These are phyloP conservation scores for Globisporangium okanoganense DNA, from an alignment of 352 stramenopile genomes.

Conservation along the genomic window DNA sequence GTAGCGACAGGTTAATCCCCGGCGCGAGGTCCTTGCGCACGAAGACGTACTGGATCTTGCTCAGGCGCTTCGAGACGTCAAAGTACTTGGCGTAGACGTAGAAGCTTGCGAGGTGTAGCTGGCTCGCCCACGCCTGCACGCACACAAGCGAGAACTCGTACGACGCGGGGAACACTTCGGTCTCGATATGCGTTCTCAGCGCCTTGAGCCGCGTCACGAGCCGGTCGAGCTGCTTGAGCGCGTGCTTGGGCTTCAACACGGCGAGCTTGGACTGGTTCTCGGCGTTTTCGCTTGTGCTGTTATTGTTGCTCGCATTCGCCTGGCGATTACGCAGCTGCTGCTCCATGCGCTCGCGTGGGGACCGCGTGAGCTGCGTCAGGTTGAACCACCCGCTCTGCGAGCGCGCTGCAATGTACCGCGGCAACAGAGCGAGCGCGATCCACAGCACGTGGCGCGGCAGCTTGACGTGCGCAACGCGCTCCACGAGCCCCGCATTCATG, in stretches of 20 bases:
- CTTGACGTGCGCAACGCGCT: conserved; percentile 27
- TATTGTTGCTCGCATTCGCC: conserved; percentile 14
- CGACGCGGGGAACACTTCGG: conserved; percentile 39
- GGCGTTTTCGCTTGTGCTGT: not conserved
- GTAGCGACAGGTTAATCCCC: conserved; percentile 61
- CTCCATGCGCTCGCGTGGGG: conserved; percentile 74
- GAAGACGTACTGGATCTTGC: conserved; percentile 76
- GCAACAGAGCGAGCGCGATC: conserved; percentile 53
- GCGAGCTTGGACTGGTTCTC: conserved; percentile 2
- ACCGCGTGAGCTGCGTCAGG: conserved; percentile 54
- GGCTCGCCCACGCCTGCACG: conserved; percentile 43
- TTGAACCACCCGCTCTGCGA: conserved; percentile 73
- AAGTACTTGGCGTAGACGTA: conserved; percentile 77
- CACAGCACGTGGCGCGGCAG: conserved; percentile 44
- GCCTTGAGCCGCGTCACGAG: conserved; percentile 43
- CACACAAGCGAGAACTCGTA: conserved; percentile 55
- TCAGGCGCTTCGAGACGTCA: conserved; percentile 61
- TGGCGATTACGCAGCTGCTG: conserved; percentile 61
- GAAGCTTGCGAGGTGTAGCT: conserved; percentile 67
- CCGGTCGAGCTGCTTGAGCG: conserved; percentile 38
- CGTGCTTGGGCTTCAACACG: conserved; percentile 9
- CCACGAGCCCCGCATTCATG: not conserved
- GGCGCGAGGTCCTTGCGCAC: conserved; percentile 56
- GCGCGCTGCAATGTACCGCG: conserved; percentile 52
- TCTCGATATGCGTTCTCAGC: conserved; percentile 33